phyloP scores from a whole-genome alignment of 805 yeast genomes.

The Candida odintsovae region DNA sequence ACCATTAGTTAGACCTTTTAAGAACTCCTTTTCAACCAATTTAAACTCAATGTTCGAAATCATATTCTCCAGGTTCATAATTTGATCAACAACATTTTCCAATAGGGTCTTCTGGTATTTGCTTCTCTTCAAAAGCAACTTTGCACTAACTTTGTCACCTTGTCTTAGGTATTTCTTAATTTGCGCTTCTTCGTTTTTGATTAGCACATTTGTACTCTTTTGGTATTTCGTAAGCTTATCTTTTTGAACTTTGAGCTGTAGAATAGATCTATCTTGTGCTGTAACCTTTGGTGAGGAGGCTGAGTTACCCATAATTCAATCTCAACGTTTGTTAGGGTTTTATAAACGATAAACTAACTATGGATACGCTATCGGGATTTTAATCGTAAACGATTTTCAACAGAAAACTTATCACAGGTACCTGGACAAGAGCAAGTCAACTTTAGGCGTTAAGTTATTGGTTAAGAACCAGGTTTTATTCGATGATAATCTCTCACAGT shows the following conservation, averaged over 20 bases:
- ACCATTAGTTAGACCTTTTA: slow-evolving; percentile 77
- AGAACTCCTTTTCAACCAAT: slow-evolving; percentile 77
- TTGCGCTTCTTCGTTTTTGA: slow-evolving; percentile 49
- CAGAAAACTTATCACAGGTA: background rate
- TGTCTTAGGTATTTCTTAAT: slow-evolving; percentile 25
- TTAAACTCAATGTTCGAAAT: slow-evolving; percentile 84
- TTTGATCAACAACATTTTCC: slow-evolving; percentile 66
- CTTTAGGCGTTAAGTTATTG: too few relatives aligned
- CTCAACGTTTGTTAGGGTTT: too few relatives aligned
- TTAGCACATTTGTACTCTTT: slow-evolving; percentile 45
- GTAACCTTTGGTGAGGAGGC: slow-evolving; percentile 47
- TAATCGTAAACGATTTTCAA: background rate
- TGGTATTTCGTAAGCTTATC: slow-evolving; percentile 74
- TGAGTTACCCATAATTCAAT: slow-evolving; percentile 19
- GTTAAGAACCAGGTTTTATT: too few relatives aligned
- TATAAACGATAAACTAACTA: too few relatives aligned
- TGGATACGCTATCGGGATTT: too few relatives aligned
- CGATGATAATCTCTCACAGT: too few relatives aligned
- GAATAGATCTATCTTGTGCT: slow-evolving; percentile 77
- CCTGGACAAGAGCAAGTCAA: background rate
- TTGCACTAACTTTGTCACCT: slow-evolving; percentile 44
- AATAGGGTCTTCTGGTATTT: slow-evolving; percentile 79
- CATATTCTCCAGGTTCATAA: slow-evolving; percentile 72
- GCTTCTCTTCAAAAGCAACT: slow-evolving; percentile 64
- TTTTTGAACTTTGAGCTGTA: slow-evolving; percentile 82